A percentile compares a stretch with the other conserved stretches of the same genome.
Conservation (phyloP, 2,329 filamentous ascomycete species). For the Pestalotiopsis sp. region DNA sequence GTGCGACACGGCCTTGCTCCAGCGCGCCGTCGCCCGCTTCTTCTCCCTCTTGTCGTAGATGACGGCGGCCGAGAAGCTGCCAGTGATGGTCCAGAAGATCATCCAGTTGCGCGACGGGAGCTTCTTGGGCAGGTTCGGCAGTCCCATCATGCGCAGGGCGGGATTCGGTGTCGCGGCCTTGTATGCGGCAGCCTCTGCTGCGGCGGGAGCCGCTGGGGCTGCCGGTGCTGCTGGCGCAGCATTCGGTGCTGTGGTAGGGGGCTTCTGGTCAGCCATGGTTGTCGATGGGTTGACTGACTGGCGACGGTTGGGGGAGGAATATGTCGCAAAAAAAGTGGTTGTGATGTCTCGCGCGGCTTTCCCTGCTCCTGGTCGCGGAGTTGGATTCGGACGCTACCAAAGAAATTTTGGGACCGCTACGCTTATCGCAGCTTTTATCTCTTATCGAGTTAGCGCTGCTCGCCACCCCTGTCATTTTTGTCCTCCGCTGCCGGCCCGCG, state of each 20-base stretch:
- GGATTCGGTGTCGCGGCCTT: constrained; percentile 64
- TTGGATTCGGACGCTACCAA: constrained; percentile 1
- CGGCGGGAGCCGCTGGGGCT: constrained; percentile 1
- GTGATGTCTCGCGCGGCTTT: not conserved
- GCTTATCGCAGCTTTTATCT: constrained; percentile 14
- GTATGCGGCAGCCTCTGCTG: constrained; percentile 27
- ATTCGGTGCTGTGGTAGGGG: not conserved
- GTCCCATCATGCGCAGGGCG: constrained; percentile 77
- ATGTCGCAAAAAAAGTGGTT: not conserved
- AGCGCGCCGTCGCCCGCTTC: constrained; percentile 81
- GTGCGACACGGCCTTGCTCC: constrained; percentile 83
- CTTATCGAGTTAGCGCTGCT: not conserved
- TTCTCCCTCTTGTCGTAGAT: constrained; percentile 94
- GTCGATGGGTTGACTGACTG: not conserved
- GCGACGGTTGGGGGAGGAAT: not conserved
- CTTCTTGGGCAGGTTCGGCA: constrained; percentile 80
- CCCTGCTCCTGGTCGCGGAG: not conserved
- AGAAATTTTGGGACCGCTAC: not conserved
- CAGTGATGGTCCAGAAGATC: constrained; percentile 85
- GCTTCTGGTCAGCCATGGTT: constrained; percentile 12
- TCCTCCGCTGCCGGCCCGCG: not conserved
- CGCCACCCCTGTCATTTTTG: not conserved
- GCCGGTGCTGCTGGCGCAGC: constrained; percentile 6
- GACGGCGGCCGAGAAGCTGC: constrained; percentile 76
- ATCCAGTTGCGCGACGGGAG: constrained; percentile 97